phyloP scores from a whole-genome alignment of 306 rosid species.

The Prunus dulcis region DNA sequence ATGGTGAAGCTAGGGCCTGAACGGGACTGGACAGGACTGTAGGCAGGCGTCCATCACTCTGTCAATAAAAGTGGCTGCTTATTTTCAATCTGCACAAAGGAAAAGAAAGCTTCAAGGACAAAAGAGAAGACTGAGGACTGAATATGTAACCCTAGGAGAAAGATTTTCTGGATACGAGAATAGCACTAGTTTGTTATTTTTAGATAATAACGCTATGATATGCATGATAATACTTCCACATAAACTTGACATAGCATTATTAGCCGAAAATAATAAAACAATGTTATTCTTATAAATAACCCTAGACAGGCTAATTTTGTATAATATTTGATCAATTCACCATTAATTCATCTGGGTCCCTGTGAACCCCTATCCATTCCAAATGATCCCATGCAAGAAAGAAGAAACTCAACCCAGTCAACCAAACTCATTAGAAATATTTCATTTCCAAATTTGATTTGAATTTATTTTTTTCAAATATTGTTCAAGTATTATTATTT shows the following conservation, averaged over 20 bases:
- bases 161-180: too few relatives aligned
- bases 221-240: accelerated
- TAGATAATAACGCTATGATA: accelerated
- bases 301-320: not conserved
- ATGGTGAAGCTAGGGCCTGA: not conserved
- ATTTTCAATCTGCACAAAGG: not conserved
- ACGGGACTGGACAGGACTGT: too few relatives aligned
- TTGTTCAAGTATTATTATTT: not conserved
- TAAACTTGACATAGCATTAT: accelerated
- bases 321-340: not conserved
- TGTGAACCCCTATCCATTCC: not conserved
- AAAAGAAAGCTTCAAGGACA: too few relatives aligned
- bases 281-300: too few relatives aligned
- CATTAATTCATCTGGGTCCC: not conserved
- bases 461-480: not conserved
- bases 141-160: not conserved
- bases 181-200: too few relatives aligned
- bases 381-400: not conserved
- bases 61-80: not conserved
- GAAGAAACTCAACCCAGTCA: not conserved
- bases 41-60: not conserved
- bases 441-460: too few relatives aligned
- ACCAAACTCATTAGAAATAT: not conserved
- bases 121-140: not conserved
- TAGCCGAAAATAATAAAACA: too few relatives aligned